Percentiles rank a stretch among this genome's conserved stretches.
Evolutionary conservation across 225 moss, liverwort and hornwort genomes (phyloP).

Genomic region (Thuidium tamariscinum): DNA sequence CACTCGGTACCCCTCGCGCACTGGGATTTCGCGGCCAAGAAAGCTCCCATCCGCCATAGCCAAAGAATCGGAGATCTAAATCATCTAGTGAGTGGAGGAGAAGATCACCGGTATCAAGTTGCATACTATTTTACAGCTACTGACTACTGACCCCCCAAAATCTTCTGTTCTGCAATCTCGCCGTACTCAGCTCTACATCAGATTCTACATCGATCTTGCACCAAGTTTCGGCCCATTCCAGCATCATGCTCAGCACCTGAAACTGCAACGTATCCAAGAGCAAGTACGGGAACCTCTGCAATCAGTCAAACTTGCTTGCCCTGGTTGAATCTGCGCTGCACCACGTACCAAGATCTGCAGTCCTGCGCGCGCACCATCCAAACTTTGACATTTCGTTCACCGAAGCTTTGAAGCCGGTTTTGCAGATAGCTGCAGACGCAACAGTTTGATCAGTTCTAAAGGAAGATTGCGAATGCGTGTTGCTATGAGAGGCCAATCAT

Average conservation of each 20-base stretch:
- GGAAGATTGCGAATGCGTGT: background rate
- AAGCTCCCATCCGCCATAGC: background rate
- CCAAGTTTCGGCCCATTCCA: background rate
- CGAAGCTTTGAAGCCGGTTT: background rate
- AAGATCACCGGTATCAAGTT: background rate
- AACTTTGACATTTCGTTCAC: background rate
- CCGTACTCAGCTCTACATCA: background rate
- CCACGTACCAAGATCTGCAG: background rate
- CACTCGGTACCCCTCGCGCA: background rate
- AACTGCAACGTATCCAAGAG: background rate
- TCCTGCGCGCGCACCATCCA: too few species aligned
- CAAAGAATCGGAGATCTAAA: background rate
- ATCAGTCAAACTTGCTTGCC: background rate
- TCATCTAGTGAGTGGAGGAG: background rate
- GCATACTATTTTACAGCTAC: background rate
- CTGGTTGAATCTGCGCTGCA: background rate
- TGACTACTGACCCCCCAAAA: background rate
- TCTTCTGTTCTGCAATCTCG: background rate
- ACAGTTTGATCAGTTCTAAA: too few species aligned
- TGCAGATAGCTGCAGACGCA: background rate
- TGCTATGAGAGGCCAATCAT: background rate
- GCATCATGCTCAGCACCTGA: background rate
- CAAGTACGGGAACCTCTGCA: background rate
- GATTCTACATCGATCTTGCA: background rate
- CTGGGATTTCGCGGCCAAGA: background rate